Conservation (phyloP, 1,284 basidiomycete species). For the Boletus semigastroideus region DNA sequence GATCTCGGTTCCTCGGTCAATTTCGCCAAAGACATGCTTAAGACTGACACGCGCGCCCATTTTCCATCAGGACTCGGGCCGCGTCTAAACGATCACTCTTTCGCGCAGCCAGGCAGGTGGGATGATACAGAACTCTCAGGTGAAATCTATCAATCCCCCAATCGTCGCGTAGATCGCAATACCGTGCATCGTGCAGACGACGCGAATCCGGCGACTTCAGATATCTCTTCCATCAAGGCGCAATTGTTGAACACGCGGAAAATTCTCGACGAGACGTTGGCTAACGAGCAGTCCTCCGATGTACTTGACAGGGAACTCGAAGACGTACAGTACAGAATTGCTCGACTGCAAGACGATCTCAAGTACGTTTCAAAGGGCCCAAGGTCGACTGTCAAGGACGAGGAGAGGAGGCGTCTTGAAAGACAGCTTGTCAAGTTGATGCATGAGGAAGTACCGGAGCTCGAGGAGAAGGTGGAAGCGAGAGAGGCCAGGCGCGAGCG, state of each 20-base stretch:
- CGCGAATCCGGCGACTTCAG: constrained; percentile 66
- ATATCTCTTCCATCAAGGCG: constrained; percentile 69
- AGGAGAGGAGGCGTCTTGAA: constrained; percentile 86
- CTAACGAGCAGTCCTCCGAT: constrained; percentile 72
- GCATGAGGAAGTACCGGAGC: constrained; percentile 90
- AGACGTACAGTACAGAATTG: constrained; percentile 84
- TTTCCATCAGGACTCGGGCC: constrained; percentile 58
- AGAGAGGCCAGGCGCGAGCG: constrained; percentile 74
- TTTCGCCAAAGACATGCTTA: constrained; percentile 87
- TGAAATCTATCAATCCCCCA: constrained; percentile 81
- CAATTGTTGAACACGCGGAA: constrained; percentile 81
- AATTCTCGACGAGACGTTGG: constrained; percentile 75
- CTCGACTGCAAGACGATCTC: constrained; percentile 89
- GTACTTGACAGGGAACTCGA: constrained; percentile 88
- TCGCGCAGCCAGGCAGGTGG: constrained; percentile 54
- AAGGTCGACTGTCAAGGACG: constrained; percentile 73
- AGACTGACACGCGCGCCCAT: constrained; percentile 73
- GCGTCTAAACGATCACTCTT: constrained; percentile 69
- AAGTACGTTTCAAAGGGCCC: constrained; percentile 87
- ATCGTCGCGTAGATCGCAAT: constrained; percentile 86
- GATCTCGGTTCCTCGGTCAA: constrained; percentile 93
- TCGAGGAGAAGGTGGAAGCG: constrained; percentile 84
- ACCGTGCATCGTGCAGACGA: constrained; percentile 75
- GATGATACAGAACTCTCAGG: constrained; percentile 60
- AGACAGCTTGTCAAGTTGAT: constrained; percentile 84